phyloP scores from a whole-genome alignment of 768 basidiomycete genomes.

The Suillus occidentalis region DNA sequence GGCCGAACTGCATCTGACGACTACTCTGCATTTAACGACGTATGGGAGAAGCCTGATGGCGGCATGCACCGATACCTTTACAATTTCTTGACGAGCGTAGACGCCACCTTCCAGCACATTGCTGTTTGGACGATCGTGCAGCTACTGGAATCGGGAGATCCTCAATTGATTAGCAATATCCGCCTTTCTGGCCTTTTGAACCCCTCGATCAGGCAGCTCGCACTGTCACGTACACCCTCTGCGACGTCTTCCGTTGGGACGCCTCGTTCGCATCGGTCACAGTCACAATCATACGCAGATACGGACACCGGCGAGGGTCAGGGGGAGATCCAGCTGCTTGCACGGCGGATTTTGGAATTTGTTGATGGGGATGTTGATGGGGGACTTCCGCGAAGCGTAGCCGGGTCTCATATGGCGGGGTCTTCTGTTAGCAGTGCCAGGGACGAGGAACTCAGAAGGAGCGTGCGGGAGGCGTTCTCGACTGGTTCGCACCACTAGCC shows the following conservation, averaged over 20 bases:
- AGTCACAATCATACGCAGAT: constrained; percentile 72
- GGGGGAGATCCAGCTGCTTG: constrained; percentile 80
- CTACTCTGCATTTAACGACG: constrained; percentile 95
- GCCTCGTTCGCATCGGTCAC: constrained; percentile 68
- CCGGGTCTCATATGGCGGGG: constrained; percentile 67
- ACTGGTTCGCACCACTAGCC: constrained; percentile 51
- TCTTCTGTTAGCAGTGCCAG: constrained; percentile 59
- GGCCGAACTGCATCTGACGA: constrained; percentile 78
- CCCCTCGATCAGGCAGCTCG: constrained; percentile 83
- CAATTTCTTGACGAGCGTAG: constrained; percentile 88
- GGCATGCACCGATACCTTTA: constrained; percentile 95
- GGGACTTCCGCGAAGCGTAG: constrained; percentile 56
- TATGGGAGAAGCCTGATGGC: constrained; percentile 97
- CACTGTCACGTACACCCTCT: constrained; percentile 67
- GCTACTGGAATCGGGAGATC: constrained; percentile 94
- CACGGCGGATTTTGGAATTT: constrained; percentile 82
- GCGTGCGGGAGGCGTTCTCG: constrained; percentile 81
- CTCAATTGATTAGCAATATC: constrained; percentile 87
- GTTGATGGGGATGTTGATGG: constrained; percentile 74
- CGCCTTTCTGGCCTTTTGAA: constrained; percentile 79
- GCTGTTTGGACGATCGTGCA: constrained; percentile 99
- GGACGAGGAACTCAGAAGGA: constrained; percentile 79
- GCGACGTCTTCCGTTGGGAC: constrained; percentile 75
- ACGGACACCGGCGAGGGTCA: constrained; percentile 87
- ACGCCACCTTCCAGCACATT: constrained; percentile 99